A percentile compares a stretch with the other conserved stretches of the same genome.
Conservation (phyloP, 2,329 filamentous ascomycete species). For the Stagonosporopsis rhizophila region DNA sequence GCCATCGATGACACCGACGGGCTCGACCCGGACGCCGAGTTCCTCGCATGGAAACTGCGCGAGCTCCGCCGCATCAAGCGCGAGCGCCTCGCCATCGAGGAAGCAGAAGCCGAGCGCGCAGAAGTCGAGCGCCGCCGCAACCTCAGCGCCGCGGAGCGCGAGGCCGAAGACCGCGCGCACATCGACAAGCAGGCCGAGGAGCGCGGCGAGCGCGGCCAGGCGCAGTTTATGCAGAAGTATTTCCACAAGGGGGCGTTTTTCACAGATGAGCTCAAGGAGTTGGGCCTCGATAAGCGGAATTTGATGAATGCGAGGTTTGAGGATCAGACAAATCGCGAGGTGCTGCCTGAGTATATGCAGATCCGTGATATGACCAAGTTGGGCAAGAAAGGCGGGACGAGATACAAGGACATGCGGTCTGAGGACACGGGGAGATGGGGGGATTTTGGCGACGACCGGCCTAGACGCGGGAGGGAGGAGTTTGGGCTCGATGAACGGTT, state of each 20-base stretch:
- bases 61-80: constrained; percentile 89
- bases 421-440: constrained; percentile 95
- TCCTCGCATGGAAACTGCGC: constrained; percentile 90
- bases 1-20: constrained; percentile 91
- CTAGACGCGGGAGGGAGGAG: constrained; percentile 50
- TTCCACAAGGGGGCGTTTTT: constrained; percentile 97
- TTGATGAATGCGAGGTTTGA: constrained; percentile 88
- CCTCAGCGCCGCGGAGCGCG: constrained; percentile 84
- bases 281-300: constrained; percentile 79
- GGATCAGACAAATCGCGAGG: constrained; percentile 80
- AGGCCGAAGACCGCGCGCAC: constrained; percentile 81
- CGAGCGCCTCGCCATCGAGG: constrained; percentile 83
- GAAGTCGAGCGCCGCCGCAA: constrained; percentile 89
- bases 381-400: constrained; percentile 88
- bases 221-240: constrained; percentile 93
- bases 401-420: constrained; percentile 84
- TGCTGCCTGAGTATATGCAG: constrained; percentile 90
- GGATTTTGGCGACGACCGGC: constrained; percentile 61
- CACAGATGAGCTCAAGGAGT: constrained; percentile 77
- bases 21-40: constrained; percentile 84
- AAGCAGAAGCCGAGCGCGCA: constrained; percentile 81
- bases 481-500: constrained; percentile 70
- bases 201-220: constrained; percentile 75
- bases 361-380: constrained; percentile 92
- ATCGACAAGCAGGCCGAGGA: constrained; percentile 81